These are phyloP conservation scores for Hymenoscyphus occultus DNA, from an alignment of 2,329 filamentous ascomycete species.

Conservation along the genomic window DNA sequence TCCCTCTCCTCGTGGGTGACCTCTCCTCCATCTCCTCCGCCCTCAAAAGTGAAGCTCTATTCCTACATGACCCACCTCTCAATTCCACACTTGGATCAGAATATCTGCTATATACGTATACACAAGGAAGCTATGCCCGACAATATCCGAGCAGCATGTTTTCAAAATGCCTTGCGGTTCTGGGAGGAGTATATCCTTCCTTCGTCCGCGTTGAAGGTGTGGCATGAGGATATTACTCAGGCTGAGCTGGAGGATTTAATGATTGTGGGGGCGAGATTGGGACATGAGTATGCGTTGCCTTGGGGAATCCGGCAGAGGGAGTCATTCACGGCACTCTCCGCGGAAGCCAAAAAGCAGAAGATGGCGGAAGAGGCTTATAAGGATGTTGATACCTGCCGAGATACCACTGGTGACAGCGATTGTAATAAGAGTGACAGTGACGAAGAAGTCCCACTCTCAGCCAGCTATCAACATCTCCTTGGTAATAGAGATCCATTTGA, in stretches of 20 bases:
- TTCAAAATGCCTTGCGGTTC: not conserved
- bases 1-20: not conserved
- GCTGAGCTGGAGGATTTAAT: not conserved
- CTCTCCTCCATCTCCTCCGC: not conserved
- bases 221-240: not conserved
- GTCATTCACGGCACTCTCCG: not conserved
- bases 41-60: not conserved
- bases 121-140: not conserved
- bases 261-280: not conserved
- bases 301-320: not conserved
- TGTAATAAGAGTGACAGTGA: not conserved
- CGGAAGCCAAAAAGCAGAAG: not conserved
- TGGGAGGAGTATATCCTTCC: not conserved
- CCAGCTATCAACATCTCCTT: not conserved
- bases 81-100: not conserved
- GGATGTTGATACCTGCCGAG: not conserved
- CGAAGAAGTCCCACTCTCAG: not conserved
- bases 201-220: not conserved
- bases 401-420: not conserved
- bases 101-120: not conserved
- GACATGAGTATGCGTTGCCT: not conserved
- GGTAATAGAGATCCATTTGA: not conserved
- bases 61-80: not conserved
- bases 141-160: not conserved
- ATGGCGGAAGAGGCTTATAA: not conserved